Conservation (phyloP, 2,329 filamentous ascomycete genomes). For the Microcera coccophila region DNA sequence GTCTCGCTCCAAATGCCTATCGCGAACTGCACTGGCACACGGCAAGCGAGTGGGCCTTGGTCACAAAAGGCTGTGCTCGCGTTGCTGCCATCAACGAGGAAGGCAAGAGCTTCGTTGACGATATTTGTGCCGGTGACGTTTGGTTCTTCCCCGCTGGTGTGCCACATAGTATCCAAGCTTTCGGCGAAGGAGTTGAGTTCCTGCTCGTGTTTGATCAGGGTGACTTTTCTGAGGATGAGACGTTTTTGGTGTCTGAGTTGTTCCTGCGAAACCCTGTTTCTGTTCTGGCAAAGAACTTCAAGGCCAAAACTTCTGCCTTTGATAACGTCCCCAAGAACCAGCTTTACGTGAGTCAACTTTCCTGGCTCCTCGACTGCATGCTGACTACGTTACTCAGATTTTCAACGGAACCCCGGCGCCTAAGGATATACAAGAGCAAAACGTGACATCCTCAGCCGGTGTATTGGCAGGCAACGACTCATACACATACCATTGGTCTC, state of each 20-base stretch:
- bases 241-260: no score
- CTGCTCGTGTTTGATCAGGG: slow-evolving; percentile 49
- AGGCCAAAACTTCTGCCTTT: slow-evolving; percentile 67
- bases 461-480: no score
- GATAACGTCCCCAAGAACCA: slow-evolving; percentile 61
- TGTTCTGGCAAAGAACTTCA: slow-evolving; percentile 72
- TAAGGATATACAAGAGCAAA: slow-evolving; percentile 63
- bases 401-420: slow-evolving; percentile 67
- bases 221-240: slow-evolving; percentile 57
- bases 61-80: slow-evolving; percentile 66
- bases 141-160: slow-evolving; percentile 75
- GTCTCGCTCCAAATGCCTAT: slow-evolving; percentile 67
- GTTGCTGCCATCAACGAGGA: slow-evolving; percentile 72
- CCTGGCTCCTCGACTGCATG: no score
- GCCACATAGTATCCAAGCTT: slow-evolving; percentile 71
- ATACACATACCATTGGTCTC: no score
- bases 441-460: no score
- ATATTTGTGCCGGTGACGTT: slow-evolving; percentile 69
- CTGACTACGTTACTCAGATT: no score
- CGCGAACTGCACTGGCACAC: slow-evolving; percentile 80
- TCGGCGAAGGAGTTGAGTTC: slow-evolving; percentile 58
- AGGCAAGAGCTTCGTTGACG: slow-evolving; percentile 72
- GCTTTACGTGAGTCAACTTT: no score
- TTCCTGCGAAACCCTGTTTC: slow-evolving; percentile 69
- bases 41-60: slow-evolving; percentile 74